phyloP scores from a whole-genome alignment of 83 land plant species.

The Isoetes engelmannii region DNA sequence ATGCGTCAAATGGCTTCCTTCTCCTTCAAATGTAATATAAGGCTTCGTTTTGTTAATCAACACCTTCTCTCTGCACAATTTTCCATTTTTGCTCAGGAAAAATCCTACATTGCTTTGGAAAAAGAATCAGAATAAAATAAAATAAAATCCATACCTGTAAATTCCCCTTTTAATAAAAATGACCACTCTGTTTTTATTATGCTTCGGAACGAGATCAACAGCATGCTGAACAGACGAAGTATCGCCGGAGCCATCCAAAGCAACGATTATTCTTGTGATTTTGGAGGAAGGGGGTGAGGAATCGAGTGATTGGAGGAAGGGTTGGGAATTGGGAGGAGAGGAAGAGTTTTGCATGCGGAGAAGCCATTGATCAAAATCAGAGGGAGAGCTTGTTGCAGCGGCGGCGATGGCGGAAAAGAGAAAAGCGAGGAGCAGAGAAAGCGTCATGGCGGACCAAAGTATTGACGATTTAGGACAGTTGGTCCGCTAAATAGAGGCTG shows the following conservation, averaged over 20 bases:
- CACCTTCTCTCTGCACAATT: constrained; percentile 19
- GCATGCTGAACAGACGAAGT: constrained; percentile 19
- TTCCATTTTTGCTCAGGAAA: neutral
- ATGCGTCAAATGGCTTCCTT: constrained; percentile 17
- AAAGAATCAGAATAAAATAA: neutral
- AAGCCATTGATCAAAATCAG: no score
- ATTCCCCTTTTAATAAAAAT: constrained; percentile 18
- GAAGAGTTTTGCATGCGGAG: no score
- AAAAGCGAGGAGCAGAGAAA: no score
- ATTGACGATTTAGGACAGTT: no score
- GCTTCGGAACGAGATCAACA: constrained; percentile 7
- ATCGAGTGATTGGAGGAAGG: no score
- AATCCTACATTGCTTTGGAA: neutral
- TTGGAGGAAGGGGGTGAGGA: no score
- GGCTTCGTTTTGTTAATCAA: constrained; percentile 14
- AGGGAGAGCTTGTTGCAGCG: no score
- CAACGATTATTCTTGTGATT: no score
- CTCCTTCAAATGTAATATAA: constrained; percentile 24
- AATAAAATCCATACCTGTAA: constrained; percentile 16
- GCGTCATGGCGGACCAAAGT: no score
- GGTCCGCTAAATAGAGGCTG: no score
- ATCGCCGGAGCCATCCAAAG: constrained; percentile 14
- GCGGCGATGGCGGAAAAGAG: no score
- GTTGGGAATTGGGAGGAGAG: no score
- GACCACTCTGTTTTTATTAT: neutral